These are phyloP conservation scores for Fusarium duplospermum DNA, from an alignment of 2,329 filamentous ascomycete genomes.

Conservation along the genomic window DNA sequence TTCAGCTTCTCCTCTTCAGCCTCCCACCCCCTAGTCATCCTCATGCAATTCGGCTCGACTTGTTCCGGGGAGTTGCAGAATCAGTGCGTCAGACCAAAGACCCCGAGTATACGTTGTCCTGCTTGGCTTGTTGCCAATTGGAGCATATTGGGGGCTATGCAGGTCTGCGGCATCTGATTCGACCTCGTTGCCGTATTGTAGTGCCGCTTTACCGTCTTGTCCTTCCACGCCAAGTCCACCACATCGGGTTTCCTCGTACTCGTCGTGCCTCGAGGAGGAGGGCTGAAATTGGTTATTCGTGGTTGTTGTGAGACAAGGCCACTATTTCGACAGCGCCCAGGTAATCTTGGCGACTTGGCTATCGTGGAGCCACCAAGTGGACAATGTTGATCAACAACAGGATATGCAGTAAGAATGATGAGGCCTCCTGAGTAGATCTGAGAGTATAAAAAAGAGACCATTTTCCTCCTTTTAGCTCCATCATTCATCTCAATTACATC, in stretches of 20 bases:
- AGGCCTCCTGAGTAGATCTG: not conserved
- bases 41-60: not conserved
- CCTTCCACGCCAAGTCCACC: not conserved
- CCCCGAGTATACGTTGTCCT: not conserved
- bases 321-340: not conserved
- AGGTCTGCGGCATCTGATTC: not conserved
- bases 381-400: not conserved
- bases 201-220: conserved; percentile 8
- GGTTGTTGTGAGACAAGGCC: not conserved
- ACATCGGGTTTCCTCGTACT: not conserved
- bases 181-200: not conserved
- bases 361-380: not conserved
- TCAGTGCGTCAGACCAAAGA: not conserved
- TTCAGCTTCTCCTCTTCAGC: not conserved
- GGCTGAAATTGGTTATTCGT: not conserved
- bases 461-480: not conserved
- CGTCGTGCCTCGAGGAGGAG: not conserved
- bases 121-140: not conserved
- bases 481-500: not conserved
- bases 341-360: not conserved
- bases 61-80: not conserved
- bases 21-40: not conserved
- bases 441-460: not conserved
- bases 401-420: not conserved
- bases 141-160: not conserved